phyloP scores from a whole-genome alignment of 192 early-diverging fungal genomes.

The Umbelopsis sp. region DNA sequence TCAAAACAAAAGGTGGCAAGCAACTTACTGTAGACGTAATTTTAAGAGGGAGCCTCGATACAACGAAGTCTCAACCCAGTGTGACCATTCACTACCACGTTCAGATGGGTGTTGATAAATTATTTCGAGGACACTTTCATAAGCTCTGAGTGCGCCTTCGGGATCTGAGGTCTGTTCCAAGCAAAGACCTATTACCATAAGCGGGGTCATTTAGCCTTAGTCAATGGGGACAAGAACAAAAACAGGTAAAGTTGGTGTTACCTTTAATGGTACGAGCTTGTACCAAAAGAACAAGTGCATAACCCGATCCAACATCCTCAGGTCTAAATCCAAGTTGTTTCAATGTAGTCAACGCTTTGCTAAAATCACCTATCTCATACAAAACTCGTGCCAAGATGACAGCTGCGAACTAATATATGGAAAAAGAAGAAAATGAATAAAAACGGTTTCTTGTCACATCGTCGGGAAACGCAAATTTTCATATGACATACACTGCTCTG shows the following conservation, averaged over 20 bases:
- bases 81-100: conserved; percentile 52
- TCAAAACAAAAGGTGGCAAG: too few species aligned
- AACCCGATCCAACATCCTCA: conserved; percentile 46
- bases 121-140: conserved; percentile 51
- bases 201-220: conserved; percentile 19
- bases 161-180: conserved; percentile 48
- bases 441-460: not conserved
- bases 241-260: conserved; percentile 26
- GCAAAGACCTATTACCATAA: conserved; percentile 47
- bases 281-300: conserved; percentile 61
- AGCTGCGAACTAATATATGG: conserved; percentile 42
- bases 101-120: conserved; percentile 45
- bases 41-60: conserved; percentile 64
- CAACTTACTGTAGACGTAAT: conserved; percentile 42
- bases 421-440: conserved; percentile 17
- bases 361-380: conserved; percentile 56
- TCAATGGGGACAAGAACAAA: conserved; percentile 10
- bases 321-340: conserved; percentile 38
- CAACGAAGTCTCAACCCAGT: conserved; percentile 73
- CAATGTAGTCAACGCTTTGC: conserved; percentile 46
- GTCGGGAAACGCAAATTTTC: not conserved
- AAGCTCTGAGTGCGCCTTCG: conserved; percentile 49
- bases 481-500: conserved; percentile 16
- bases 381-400: conserved; percentile 61
- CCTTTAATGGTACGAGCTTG: conserved; percentile 63